Evolutionary conservation across 1,139 yeast species (phyloP), one percentile per base, ranked within the genome.

Genomic region (Pneumocystis carinii): DNA sequence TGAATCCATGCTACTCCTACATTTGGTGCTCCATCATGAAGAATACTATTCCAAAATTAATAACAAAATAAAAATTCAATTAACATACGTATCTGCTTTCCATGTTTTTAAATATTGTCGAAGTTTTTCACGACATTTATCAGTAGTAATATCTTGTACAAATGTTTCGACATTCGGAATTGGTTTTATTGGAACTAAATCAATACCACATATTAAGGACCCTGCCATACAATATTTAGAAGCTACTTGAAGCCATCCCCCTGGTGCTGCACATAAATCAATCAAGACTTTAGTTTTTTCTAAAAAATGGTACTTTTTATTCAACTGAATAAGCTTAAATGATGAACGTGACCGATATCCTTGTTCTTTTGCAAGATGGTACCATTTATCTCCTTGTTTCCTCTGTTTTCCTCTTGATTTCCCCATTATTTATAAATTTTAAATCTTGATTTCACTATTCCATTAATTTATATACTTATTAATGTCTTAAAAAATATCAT

Each of bases 11-110:
- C 96, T 71, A 90, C 80, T 85, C 98, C 98, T 69, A 92, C 98
- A 72, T 92, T 94, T 36, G 99, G 99, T 36, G 99, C 99, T 84
- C 99, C 99, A 81, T 92, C 99, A 76, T 92, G 98, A 72, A 94
- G 78, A 32, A 92, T 97, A 0, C 96, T 64, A 55, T 38, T 3
- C 14, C 37, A 17, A n/a, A 61, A 8, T 61, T 17, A 19, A 61
- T 12, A 57, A 37, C 1, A 37, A 57, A 37, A 24, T 57, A 39
- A 3, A 57, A 24, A 19, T 12, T 19, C 15, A 4, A 35, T 3
- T 12, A 36, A 32, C 62, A 41, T 61, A 57, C 37, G 62, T 88
- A 72, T 94, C 97, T 0, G 98, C 99, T 72, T 94, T 92, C 97
- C 97, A 92, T 0, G 98, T 90, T 75, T 92, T 92, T 87, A 94